Percentiles rank a stretch among this genome's conserved stretches.
phyloP scores from a whole-genome alignment of 2,329 filamentous ascomycete genomes.

The Aspergillus alliaceus region DNA sequence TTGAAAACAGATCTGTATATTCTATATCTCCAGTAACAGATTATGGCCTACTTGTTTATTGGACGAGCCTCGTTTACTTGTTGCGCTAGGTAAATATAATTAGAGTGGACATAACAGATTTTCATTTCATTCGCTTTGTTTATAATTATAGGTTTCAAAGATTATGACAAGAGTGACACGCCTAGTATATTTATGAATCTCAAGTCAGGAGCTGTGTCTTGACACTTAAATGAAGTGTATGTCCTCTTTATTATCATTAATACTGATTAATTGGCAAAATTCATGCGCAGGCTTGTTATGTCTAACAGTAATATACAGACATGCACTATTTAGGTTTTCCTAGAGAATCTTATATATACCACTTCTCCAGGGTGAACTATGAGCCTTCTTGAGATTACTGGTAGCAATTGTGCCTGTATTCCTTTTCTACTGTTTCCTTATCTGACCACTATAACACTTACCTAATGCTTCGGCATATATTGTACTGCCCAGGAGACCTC shows the following conservation, averaged over 20 bases:
- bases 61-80: slow-evolving; percentile 2
- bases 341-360: slow-evolving; percentile 1
- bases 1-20: too few species aligned
- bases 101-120: slow-evolving; percentile 1
- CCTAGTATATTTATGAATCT: neutral
- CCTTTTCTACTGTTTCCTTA: neutral
- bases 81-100: slow-evolving; percentile 5
- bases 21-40: too few species aligned
- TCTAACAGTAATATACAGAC: slow-evolving; percentile 5
- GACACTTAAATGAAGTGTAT: slow-evolving; percentile 7
- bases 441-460: neutral
- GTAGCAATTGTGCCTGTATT: neutral
- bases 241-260: slow-evolving; percentile 1
- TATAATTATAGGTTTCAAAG: slow-evolving; percentile 2
- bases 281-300: neutral
- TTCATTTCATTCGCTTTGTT: slow-evolving; percentile 6
- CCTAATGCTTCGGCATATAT: neutral
- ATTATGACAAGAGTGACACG: slow-evolving; percentile 1
- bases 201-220: slow-evolving; percentile 7
- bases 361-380: neutral
- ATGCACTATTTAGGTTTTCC: slow-evolving; percentile 6
- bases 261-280: slow-evolving; percentile 4
- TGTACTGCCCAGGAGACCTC: neutral
- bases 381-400: slow-evolving; percentile 1
- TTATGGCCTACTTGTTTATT: slow-evolving; percentile 8